phyloP scores from a whole-genome alignment of 2,329 filamentous ascomycete genomes.

The Didymella keratinophila region DNA sequence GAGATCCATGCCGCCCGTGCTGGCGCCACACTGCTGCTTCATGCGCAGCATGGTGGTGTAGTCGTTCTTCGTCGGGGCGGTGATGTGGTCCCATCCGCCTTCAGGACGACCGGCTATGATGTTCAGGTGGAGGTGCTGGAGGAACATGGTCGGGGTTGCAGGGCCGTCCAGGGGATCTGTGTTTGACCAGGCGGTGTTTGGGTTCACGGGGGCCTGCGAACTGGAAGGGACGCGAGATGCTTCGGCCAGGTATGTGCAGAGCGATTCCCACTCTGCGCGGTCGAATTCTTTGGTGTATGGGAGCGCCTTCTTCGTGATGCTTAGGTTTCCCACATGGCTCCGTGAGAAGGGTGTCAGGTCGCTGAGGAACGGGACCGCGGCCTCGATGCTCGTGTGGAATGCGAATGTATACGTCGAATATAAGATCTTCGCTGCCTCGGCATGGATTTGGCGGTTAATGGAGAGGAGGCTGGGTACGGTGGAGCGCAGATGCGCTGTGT shows the following conservation, averaged over 20 bases:
- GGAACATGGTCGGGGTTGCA: conserved; percentile 10
- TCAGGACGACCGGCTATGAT: conserved; percentile 63
- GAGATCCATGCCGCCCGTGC: conserved; percentile 48
- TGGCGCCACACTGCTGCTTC: conserved; percentile 37
- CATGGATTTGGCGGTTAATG: conserved; percentile 54
- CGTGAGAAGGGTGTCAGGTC: conserved; percentile 63
- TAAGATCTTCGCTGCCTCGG: conserved; percentile 64
- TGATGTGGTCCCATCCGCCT: conserved; percentile 59
- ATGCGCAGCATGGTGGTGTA: conserved; percentile 38
- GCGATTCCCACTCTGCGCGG: conserved; percentile 62
- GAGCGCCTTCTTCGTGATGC: conserved; percentile 64
- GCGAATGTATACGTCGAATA: conserved; percentile 66
- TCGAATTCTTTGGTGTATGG: conserved; percentile 64
- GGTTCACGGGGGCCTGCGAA: neutral
- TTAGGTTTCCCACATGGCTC: conserved; percentile 58
- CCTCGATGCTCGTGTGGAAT: conserved; percentile 68
- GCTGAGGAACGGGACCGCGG: conserved; percentile 65
- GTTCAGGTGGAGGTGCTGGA: conserved; percentile 52
- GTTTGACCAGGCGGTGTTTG: conserved; percentile 1
- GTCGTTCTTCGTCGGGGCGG: conserved; percentile 29
- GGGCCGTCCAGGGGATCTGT: neutral
- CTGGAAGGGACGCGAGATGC: neutral
- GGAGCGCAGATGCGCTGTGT: conserved; percentile 57
- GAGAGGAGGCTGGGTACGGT: conserved; percentile 42
- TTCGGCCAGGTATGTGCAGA: conserved; percentile 55